Conservation (phyloP, 176 grass and related monocot genomes). For the Dendrocalamus sinicus region DNA sequence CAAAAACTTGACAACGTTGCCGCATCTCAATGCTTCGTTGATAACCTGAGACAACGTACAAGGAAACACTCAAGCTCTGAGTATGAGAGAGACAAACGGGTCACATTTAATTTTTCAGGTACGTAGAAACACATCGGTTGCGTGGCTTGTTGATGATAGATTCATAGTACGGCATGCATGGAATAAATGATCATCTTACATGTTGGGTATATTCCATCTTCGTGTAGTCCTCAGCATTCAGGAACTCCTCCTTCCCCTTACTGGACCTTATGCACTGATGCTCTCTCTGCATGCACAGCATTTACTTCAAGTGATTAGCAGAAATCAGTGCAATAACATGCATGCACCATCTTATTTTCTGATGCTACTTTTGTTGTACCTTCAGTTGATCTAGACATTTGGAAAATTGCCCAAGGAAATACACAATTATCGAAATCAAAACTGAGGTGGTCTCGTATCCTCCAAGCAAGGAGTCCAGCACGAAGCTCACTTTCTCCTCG, state of each 20-base stretch:
- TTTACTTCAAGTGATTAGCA: neutral
- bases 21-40: constrained; percentile 59
- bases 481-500: constrained; percentile 68
- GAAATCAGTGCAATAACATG: neutral
- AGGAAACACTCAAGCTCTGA: neutral
- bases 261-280: constrained; percentile 55
- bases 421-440: constrained; percentile 48
- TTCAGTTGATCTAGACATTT: constrained; percentile 41
- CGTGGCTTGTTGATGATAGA: neutral
- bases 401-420: constrained; percentile 55
- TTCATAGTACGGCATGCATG: neutral
- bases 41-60: constrained; percentile 48
- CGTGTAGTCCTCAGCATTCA: constrained; percentile 59
- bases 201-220: constrained; percentile 66
- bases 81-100: neutral
- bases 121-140: too few species aligned
- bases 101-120: too few species aligned
- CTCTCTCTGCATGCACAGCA: constrained; percentile 39
- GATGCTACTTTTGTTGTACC: constrained; percentile 18
- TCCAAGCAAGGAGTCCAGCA: constrained; percentile 59
- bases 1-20: constrained; percentile 68
- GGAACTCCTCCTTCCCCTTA: constrained; percentile 40
- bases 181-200: constrained; percentile 25
- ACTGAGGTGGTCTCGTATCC: constrained; percentile 71
- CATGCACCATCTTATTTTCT: neutral